Percentiles rank a stretch among this genome's conserved stretches.
Conservation (phyloP, 257 asterid species). For the Gynochthodes officinalis region DNA sequence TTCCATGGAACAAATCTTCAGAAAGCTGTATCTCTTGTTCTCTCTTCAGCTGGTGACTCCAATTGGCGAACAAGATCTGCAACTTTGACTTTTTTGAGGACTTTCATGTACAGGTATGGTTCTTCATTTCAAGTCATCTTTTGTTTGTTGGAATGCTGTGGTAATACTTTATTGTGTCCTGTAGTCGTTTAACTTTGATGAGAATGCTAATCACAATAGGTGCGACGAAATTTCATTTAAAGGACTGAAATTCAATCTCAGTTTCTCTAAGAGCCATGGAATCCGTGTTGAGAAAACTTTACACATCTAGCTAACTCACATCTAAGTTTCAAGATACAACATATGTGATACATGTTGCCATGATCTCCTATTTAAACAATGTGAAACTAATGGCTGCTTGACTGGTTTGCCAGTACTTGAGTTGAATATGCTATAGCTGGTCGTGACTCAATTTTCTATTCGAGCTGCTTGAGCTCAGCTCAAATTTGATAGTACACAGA, state of each 20-base stretch:
- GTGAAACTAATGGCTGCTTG: background rate
- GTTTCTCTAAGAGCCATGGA: background rate
- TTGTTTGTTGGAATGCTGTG: background rate
- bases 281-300: background rate
- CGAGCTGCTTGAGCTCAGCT: background rate
- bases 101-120: slow-evolving; percentile 91
- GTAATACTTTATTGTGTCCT: background rate
- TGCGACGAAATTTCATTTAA: background rate
- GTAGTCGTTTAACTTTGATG: background rate
- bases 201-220: background rate
- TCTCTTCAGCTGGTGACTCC: slow-evolving; percentile 70
- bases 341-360: background rate
- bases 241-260: background rate
- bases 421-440: background rate
- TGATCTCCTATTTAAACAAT: background rate
- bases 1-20: slow-evolving; percentile 59
- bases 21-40: slow-evolving; percentile 56
- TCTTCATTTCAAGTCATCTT: slow-evolving; percentile 19
- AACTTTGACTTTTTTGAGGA: slow-evolving; percentile 82
- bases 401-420: background rate
- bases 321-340: background rate
- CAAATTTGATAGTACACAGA: background rate
- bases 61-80: slow-evolving; percentile 98
- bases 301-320: background rate
- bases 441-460: background rate